Base-by-base conservation (phyloP, 148 eudicot genomes). In the Amaranthus hypochondriacus region DNA sequence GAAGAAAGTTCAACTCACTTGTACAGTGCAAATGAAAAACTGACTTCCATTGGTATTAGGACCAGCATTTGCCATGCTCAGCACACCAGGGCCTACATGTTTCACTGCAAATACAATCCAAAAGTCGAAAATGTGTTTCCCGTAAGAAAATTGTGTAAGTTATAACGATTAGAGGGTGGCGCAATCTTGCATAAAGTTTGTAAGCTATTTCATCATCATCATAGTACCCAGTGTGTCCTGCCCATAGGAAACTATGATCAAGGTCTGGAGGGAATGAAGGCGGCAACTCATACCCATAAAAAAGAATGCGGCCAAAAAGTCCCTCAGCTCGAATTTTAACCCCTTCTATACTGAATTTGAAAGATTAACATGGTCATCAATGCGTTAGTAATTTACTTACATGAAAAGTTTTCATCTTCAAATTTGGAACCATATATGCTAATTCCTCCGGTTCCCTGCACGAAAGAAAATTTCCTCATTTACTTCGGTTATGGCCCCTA, bases 41-140 rank as follows among this genome's bases (percentile, higher is more conserved):
- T 86, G 89, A 80, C 88, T 83, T 42, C 91, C 91, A 58, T 87
- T 87, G 47, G 88, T 87, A 60, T 73, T 68, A 13, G 89, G 87
- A 67, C 91, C 91, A 21, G 87, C 89, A 72, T 88, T 88, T 46
- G 87, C 92, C 92, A 88, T 88, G 64, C 89, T 86, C 71, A 86
- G 48, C n/a, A 88, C 78, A 8, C 92, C 92, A 14, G 92, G 86
- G 11, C 86, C 89, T 54, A 80, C 79, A 82, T 88, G 89, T 66
- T 76, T 82, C 80, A 85, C 83, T 82, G 82, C 75, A 72, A 75
- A 28, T 28, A 28, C 39, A 28, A 28, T 28, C 39, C 39, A 28
- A 28, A 28, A 74, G 7, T 50, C 13, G 43, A 61, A 18, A 12
- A 28, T 28, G 39, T 28, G 39, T 28, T 28, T 28, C 39, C 39